These are phyloP conservation scores for Dothideomycetes sp. DNA, from an alignment of 2,329 filamentous ascomycete genomes.

Conservation along the genomic window DNA sequence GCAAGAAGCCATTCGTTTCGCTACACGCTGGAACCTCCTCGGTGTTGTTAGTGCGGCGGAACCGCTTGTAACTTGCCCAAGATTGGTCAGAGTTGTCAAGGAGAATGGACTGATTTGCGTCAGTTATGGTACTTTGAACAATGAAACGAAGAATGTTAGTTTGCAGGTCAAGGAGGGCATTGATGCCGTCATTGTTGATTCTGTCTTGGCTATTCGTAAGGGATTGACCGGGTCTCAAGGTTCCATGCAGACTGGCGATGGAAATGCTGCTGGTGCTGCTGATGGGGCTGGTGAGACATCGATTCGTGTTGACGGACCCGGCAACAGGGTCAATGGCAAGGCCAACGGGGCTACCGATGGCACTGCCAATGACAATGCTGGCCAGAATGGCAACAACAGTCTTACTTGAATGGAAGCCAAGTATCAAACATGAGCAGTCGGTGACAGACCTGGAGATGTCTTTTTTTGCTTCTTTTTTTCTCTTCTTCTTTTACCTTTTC, in stretches of 20 bases:
- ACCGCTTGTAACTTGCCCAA: conserved; percentile 78
- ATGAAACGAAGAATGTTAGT: conserved; percentile 77
- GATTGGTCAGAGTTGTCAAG: conserved; percentile 86
- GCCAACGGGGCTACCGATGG: no score
- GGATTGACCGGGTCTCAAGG: conserved; percentile 54
- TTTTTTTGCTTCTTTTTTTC: no score
- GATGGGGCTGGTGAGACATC: no score
- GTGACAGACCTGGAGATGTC: no score
- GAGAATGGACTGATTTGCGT: conserved; percentile 90
- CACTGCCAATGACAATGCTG: no score
- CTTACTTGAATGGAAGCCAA: no score
- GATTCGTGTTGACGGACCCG: no score
- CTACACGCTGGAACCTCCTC: conserved; percentile 85
- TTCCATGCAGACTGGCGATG: neutral
- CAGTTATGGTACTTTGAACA: conserved; percentile 86
- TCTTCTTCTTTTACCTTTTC: no score
- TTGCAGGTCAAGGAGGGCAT: conserved; percentile 91
- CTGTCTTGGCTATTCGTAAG: conserved; percentile 83
- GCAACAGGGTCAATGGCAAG: neutral
- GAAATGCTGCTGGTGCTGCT: neutral
- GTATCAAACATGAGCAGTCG: no score
- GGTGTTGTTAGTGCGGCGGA: conserved; percentile 86
- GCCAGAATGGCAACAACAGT: no score
- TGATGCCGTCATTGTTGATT: conserved; percentile 95
- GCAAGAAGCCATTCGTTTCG: conserved; percentile 92